Conservation (phyloP, 495 filamentous ascomycete species). For the Geopyxis carbonaria region DNA sequence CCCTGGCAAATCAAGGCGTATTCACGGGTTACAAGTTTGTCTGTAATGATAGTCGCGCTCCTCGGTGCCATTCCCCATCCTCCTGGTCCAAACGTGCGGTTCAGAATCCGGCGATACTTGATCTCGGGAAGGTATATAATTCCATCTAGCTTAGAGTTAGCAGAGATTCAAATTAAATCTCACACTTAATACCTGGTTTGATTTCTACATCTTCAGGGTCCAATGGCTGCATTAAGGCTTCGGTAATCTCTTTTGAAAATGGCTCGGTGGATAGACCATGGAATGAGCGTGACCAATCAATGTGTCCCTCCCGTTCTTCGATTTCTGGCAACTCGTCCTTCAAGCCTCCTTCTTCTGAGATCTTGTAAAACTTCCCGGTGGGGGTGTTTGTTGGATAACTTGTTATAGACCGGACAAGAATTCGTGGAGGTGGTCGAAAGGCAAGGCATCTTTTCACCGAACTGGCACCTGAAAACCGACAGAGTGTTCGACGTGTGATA, state of each 20-base stretch:
- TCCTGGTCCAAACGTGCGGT: slow-evolving; percentile 81
- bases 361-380: background rate
- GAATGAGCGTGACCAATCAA: slow-evolving; percentile 90
- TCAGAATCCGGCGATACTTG: slow-evolving; percentile 88
- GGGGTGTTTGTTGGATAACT: background rate
- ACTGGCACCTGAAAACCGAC: too few species aligned
- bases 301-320: slow-evolving; percentile 26
- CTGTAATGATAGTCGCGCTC: slow-evolving; percentile 78
- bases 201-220: slow-evolving; percentile 71
- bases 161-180: background rate
- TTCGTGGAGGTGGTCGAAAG: too few species aligned
- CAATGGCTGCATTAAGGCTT: slow-evolving; percentile 51
- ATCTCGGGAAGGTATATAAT: slow-evolving; percentile 96
- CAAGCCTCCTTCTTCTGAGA: slow-evolving; percentile 1
- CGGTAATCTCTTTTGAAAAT: slow-evolving; percentile 58
- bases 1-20: slow-evolving; percentile 85
- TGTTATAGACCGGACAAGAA: too few species aligned
- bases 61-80: slow-evolving; percentile 87
- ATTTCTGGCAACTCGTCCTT: background rate
- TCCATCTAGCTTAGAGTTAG: slow-evolving; percentile 45
- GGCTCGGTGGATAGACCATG: slow-evolving; percentile 63
- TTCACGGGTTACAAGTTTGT: slow-evolving; percentile 78
- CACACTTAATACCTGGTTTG: slow-evolving; percentile 35
- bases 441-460: too few species aligned
- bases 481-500: background rate